A percentile compares a stretch with the other conserved stretches of the same genome.
phyloP scores from a whole-genome alignment of 1,284 basidiomycete genomes.

The Volvariella surrecta region DNA sequence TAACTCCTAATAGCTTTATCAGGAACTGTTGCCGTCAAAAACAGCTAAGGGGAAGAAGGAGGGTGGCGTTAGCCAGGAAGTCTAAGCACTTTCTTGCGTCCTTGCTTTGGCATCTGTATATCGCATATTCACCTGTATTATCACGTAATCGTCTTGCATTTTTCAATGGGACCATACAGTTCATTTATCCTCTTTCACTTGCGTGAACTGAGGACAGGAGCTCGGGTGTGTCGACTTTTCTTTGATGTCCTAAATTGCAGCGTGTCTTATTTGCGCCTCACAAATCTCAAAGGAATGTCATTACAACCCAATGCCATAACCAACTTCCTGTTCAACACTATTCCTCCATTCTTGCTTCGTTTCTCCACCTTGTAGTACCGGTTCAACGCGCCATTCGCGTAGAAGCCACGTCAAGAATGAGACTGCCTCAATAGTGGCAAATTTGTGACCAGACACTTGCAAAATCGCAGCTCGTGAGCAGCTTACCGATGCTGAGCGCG shows the following conservation, averaged over 20 bases:
- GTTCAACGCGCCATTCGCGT: constrained; percentile 41
- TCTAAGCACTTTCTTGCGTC: constrained; percentile 13
- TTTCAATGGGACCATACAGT: no score
- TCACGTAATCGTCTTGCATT: neutral
- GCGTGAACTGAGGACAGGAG: no score
- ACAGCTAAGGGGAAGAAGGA: constrained; percentile 26
- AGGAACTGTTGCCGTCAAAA: constrained; percentile 26
- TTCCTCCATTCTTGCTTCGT: constrained; percentile 32
- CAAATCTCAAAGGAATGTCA: constrained; percentile 32
- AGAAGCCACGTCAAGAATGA: constrained; percentile 40
- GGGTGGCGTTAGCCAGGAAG: constrained; percentile 18
- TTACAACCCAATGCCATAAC: constrained; percentile 30
- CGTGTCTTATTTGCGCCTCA: constrained; percentile 18
- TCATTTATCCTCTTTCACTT: no score
- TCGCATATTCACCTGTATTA: constrained; percentile 1
- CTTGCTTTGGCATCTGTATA: constrained; percentile 17
- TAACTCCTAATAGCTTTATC: neutral
- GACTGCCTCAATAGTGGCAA: constrained; percentile 42
- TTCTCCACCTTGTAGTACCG: constrained; percentile 32
- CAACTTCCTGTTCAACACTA: constrained; percentile 34
- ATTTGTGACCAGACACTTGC: constrained; percentile 49
- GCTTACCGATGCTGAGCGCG: constrained; percentile 38
- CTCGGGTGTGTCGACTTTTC: no score
- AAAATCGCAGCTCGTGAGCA: constrained; percentile 29
- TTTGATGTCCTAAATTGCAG: no score